phyloP scores from a whole-genome alignment of 495 filamentous ascomycete genomes.

The Hypoxylon lenormandii region DNA sequence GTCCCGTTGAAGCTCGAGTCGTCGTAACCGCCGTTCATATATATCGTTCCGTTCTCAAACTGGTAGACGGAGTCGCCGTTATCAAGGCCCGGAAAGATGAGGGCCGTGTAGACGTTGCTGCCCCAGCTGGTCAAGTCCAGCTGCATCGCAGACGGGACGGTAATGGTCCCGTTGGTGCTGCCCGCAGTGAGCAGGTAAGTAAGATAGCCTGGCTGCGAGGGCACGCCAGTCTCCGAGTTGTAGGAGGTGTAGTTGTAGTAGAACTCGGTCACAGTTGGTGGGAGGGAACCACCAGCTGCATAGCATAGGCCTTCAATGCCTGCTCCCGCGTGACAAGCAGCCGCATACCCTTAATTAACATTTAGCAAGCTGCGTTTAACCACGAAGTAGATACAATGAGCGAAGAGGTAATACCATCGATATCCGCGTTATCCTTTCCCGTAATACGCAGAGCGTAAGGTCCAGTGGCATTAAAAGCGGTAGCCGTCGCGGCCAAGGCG shows the following conservation, averaged over 20 bases:
- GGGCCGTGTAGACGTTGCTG: constrained; percentile 24
- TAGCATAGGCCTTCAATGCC: constrained; percentile 43
- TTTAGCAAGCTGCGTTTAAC: constrained; percentile 4
- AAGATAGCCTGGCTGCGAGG: constrained; percentile 28
- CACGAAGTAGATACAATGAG: not conserved
- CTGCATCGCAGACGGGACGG: constrained; percentile 14
- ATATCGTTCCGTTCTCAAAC: constrained; percentile 29
- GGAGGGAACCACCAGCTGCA: constrained; percentile 27
- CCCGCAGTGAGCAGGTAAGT: constrained; percentile 21
- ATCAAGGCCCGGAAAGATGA: constrained; percentile 23
- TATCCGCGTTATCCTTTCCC: constrained; percentile 28
- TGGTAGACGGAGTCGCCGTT: constrained; percentile 19
- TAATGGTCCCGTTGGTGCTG: constrained; percentile 16
- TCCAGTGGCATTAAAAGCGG: constrained; percentile 35
- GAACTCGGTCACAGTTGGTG: constrained; percentile 13
- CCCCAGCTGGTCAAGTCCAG: constrained; percentile 13
- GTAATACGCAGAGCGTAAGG: constrained; percentile 44
- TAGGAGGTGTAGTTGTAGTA: constrained; percentile 39
- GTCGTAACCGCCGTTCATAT: constrained; percentile 27
- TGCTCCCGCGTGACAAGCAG: constrained; percentile 42
- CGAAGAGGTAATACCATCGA: constrained; percentile 32
- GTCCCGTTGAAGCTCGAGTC: constrained; percentile 27
- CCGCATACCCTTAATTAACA: constrained; percentile 29
- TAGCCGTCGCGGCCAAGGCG: constrained; percentile 20
- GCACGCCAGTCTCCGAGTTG: constrained; percentile 23